Base-by-base conservation (phyloP, 176 grass and related monocot species). In the Guadua angustifolia region DNA sequence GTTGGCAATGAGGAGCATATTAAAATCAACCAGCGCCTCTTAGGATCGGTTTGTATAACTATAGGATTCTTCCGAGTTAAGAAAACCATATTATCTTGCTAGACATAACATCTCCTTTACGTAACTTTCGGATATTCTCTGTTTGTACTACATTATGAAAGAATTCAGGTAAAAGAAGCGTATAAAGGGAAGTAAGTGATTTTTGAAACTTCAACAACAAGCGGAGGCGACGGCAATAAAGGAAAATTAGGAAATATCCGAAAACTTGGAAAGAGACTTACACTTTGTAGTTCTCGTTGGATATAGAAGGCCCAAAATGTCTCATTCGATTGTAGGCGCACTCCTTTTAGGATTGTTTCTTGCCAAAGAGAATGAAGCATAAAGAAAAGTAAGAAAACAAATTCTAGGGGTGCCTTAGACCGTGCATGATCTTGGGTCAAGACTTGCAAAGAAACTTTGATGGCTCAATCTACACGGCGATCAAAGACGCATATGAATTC, bases 221-320 rank as follows among this genome's bases (percentile, higher is more conserved):
- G n/a, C 71, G 11, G 43, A 81, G 22, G 8, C 52, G 35, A 40
- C 1, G 12, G 6, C 5, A 67, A 25, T 82, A 35, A 58, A 45
- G 24, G 21, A 79, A 61, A 35, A 62, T 4, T 62, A 69, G 17
- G 47, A 14, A 33, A 82, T 43, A 71, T 55, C 50, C 13, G 13
- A 68, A 80, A 84, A 40, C 14, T 68, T 25, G 7, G 21, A 91
- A 29, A 71, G 21, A 44, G 1, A 82, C 93, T 94, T 87, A 99
- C 96, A 94, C 96, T 95, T 94, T 99, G 71, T 99, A 99, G 76
- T 95, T 99, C 81, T 99, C 96, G 96, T 92, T 1, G 91, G 93
- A 85, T 95, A 99, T 45, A 99, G 86, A 77, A 99, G 96, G 70
- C 96, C 93, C 85, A 84, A 86, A 94, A 99, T 45, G 93, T 90